phyloP scores from a whole-genome alignment of 169 alveolate species.

The Babesia caballi region DNA sequence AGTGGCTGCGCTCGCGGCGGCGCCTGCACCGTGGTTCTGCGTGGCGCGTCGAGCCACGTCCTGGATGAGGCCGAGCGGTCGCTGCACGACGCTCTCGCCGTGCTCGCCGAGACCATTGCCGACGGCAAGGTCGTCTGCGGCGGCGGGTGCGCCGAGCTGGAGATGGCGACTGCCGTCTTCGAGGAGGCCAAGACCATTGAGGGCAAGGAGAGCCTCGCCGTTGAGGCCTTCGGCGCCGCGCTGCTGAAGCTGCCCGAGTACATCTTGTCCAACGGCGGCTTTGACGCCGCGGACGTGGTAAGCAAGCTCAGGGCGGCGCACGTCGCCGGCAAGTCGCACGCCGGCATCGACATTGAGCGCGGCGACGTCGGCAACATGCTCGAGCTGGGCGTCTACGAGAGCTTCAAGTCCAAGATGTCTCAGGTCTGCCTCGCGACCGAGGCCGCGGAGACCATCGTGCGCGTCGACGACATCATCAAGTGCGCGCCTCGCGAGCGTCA shows the following conservation, averaged over 20 bases:
- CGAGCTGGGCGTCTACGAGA: conserved; percentile 94
- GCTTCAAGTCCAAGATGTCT: conserved; percentile 94
- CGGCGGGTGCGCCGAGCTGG: conserved; percentile 98
- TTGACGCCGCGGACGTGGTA: conserved; percentile 96
- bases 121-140: conserved; percentile 93
- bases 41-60: conserved; percentile 99
- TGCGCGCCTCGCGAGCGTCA: conserved; percentile 97
- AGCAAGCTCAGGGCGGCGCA: conserved; percentile 94
- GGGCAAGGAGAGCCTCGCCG: conserved; percentile 96
- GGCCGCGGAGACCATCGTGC: conserved; percentile 98
- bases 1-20: conserved; percentile 92
- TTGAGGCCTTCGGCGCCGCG: conserved; percentile 97
- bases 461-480: conserved; percentile 98
- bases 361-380: conserved; percentile 94
- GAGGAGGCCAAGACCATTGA: conserved; percentile 89
- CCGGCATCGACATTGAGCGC: conserved; percentile 90
- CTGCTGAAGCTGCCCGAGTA: conserved; percentile 95
- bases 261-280: conserved; percentile 97
- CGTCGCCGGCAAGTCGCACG: conserved; percentile 84
- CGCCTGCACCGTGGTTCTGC: conserved; percentile 95
- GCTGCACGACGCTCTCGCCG: conserved; percentile 99
- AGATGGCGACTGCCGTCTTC: conserved; percentile 96
- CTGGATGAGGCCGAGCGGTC: conserved; percentile 99
- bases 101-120: conserved; percentile 91
- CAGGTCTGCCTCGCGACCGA: conserved; percentile 97